Base-by-base conservation (phyloP, 2,329 filamentous ascomycete species). In the Exserohilum turcica region DNA sequence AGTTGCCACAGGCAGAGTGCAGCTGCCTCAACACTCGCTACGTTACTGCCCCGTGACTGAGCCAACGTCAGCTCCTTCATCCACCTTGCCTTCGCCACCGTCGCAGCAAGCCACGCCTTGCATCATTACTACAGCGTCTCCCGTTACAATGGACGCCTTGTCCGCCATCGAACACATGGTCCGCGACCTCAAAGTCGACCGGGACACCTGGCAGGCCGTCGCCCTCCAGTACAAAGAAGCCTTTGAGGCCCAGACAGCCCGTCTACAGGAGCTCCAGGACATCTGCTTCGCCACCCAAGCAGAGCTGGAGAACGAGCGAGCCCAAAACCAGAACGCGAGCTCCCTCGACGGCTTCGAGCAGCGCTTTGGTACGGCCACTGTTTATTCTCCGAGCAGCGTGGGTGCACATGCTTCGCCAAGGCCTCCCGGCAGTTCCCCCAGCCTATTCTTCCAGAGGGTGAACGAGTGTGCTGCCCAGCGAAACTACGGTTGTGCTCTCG, bases 231-330 rank as follows among this genome's bases (percentile, higher is more conserved):
- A 69, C 60, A 69, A 66, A 46, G 44, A 54, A 6, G 71, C 66
- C 3, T 71, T 72, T 42, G 61, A 68, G 21, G 48, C 44, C 3
- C 67, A 71, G 32, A 66, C 61, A 5, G 37, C 44, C 31, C 64
- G 57, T 7, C 53, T 71, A 3, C 48, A 50, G 6, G 63, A 71
- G 37, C 48, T 72, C 1, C 64, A 68, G 39, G 58, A 68, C 28
- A 58, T 71, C 0, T 68, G 67, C 46, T 61, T 68, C 16, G 67
- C 68, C 5, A 67, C 70, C 0, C 70, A 73, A 48, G 68, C 67
- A 8, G 69, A 71, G 19, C 42, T 72, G 15, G 66, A 72, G 43
- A 73, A 73, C 16, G 66, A 71, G 43, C 58, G 66, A 18, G 54
- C 38, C 9, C 52, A 63, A 7, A 57, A 58, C 7, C 64, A 57